Base-by-base conservation (phyloP, 2,329 filamentous ascomycete species). In the Alternaria atra region DNA sequence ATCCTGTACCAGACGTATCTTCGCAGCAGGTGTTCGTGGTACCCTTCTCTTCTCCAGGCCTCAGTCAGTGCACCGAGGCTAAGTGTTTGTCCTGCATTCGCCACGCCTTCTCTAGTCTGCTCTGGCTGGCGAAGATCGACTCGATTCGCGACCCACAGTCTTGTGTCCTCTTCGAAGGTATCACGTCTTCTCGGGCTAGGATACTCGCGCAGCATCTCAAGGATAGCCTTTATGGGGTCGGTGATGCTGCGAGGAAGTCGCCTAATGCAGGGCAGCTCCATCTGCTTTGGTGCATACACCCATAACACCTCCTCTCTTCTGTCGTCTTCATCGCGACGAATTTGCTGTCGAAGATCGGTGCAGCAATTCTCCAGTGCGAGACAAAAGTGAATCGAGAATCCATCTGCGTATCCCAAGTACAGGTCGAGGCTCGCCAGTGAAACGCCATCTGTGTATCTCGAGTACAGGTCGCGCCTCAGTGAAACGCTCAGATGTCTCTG, bases 1-100 rank as follows among this genome's bases (percentile, higher is more conserved):
- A 47, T 47, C n/a, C 44, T 47, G 27, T 47, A 47, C 44, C 27
- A 30, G 25, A 29, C 44, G 13, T 47, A 47, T 47, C 44, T 30
- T 47, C 44, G 23, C 29, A 47, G 44, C 27, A 47, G 27, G 25
- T 47, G 27, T 30, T 47, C 27, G 27, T 47, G 27, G 44, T 47
- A 47, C 44, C 44, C 44, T 17, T 47, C 44, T 47, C 27, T 32
- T 47, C 44, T 47, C 44, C 27, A 47, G 23, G 44, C 27, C 27
- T 47, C 27, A 5, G n/a, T 47, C 15, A 29, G 25, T 47, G 27
- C 27, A 47, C 12, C 44, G 13, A 47, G 23, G 25, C 27, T 30
- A 30, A 47, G 27, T 30, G 44, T 30, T 6, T 15, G n/a, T 30
- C 44, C 25, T 32, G 27, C 12, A n/a, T 47, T 47, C 27, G 27